Base-by-base conservation (phyloP, 2,329 filamentous ascomycete genomes). In the Phialocephala subalpina region DNA sequence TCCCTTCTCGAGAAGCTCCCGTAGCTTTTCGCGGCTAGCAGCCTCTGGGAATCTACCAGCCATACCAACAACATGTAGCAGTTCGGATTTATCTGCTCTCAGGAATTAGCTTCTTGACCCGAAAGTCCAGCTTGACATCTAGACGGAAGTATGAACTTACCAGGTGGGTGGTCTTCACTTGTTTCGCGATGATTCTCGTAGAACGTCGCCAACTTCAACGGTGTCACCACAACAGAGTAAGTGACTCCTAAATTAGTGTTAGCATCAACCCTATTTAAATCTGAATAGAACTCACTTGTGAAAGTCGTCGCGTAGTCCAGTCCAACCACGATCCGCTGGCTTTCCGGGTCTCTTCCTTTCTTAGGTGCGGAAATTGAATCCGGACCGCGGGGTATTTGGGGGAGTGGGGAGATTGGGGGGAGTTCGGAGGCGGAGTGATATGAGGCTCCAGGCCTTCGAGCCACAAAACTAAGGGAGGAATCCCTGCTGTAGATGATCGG, bases 21-120 rank as follows among this genome's bases (percentile, higher is more conserved):
- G 94, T 35, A 94, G 86, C 63, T 87, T 86, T 65, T 93, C 90
- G 67, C 88, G 85, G 73, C 84, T 90, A 18, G 87, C 89, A 58
- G 91, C 90, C 71, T 91, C 89, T 1, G 92, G 92, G 77, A 93
- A 94, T 59, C 92, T 86, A 59, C 92, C 91, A 55, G 92, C 87
- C 86, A 93, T 92, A 60, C 93, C 93, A 38, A 97, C 91, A 68
- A 97, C 29, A 33, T 33, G 29, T 9, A 33, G 29, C 29, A 33
- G 29, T 9, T 33, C 29, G 29, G 29, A 33, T 4, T 33, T 33
- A 33, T 33, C 29, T 42, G 38, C 18, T n/a, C 12, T 16, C 38
- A 42, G 14, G 14, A 42, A 42, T 42, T 42, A n/a, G 12, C 38
- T 42, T 14, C 12, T n/a, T 42, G 38, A 12, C 38, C 18, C 4